Conservation (phyloP, 1,284 basidiomycete genomes). For the Moesziomyces parantarcticus region DNA sequence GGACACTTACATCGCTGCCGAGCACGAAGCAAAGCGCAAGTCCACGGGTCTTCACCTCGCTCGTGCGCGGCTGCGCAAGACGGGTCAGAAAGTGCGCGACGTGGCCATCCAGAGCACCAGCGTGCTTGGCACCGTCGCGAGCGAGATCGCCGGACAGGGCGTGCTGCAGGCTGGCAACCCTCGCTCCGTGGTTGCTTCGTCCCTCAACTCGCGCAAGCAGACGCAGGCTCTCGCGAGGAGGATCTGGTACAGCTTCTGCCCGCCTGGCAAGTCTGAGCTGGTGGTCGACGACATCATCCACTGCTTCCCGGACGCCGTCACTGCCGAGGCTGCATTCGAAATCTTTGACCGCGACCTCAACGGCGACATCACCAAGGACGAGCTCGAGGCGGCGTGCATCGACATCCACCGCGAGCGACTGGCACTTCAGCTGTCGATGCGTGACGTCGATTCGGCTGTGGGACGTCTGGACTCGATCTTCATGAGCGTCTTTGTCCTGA, state of each 20-base stretch:
- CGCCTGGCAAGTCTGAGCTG: conserved; percentile 69
- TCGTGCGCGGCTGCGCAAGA: conserved; percentile 29
- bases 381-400: conserved; percentile 81
- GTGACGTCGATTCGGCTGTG: conserved; percentile 82
- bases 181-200: conserved; percentile 42
- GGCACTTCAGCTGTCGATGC: conserved; percentile 86
- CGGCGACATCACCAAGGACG: conserved; percentile 80
- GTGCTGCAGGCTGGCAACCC: conserved; percentile 76
- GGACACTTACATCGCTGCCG: conserved; percentile 47
- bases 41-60: conserved; percentile 37
- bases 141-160: conserved; percentile 71
- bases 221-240: conserved; percentile 84
- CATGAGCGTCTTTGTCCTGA: conserved; percentile 72
- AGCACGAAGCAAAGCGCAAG: conserved; percentile 49
- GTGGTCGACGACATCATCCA: conserved; percentile 78
- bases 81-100: conserved; percentile 43
- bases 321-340: conserved; percentile 72
- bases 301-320: conserved; percentile 73
- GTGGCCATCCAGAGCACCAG: conserved; percentile 70
- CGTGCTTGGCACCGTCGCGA: conserved; percentile 70
- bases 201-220: conserved; percentile 73
- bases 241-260: conserved; percentile 86
- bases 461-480: conserved; percentile 73
- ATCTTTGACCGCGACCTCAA: conserved; percentile 87
- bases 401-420: conserved; percentile 85